Evolutionary conservation across 441 rosid species (phyloP).

Genomic region (Eruca vesicaria): DNA sequence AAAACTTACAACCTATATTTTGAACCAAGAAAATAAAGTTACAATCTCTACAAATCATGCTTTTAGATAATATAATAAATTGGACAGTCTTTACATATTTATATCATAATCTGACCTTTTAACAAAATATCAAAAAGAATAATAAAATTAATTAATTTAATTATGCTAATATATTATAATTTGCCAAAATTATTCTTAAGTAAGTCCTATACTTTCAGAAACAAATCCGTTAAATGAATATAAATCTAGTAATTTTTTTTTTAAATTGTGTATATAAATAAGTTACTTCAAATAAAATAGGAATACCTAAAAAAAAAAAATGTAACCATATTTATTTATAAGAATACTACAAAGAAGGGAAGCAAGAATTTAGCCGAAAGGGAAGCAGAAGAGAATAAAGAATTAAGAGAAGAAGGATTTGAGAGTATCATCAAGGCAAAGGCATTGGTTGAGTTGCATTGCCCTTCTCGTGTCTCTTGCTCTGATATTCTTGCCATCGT

Average conservation of each 20-base stretch:
- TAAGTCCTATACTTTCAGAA: background rate
- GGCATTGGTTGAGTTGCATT: slow-evolving; percentile 53
- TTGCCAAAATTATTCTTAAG: background rate
- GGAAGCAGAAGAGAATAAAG: slow-evolving; percentile 54
- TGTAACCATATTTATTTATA: background rate
- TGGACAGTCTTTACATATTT: background rate
- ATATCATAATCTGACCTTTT: background rate
- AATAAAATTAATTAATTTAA: too few species aligned
- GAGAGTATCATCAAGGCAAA: slow-evolving; percentile 50
- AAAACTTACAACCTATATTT: too few species aligned
- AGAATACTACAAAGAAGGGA: slow-evolving; percentile 43
- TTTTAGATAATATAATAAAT: too few species aligned
- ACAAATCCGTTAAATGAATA: background rate
- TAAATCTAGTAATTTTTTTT: background rate
- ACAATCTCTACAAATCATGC: too few species aligned
- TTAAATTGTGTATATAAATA: too few species aligned
- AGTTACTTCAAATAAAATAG: background rate
- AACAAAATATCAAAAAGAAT: background rate
- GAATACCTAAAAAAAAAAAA: too few species aligned
- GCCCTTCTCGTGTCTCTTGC: slow-evolving; percentile 73
- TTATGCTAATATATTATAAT: too few species aligned
- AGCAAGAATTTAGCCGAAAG: slow-evolving; percentile 52
- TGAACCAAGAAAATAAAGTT: too few species aligned
- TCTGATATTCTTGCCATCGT: slow-evolving; percentile 68
- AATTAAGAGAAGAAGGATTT: slow-evolving; percentile 54